Evolutionary conservation across 768 basidiomycete genomes (phyloP).

Genomic region (Serendipita sp.): DNA sequence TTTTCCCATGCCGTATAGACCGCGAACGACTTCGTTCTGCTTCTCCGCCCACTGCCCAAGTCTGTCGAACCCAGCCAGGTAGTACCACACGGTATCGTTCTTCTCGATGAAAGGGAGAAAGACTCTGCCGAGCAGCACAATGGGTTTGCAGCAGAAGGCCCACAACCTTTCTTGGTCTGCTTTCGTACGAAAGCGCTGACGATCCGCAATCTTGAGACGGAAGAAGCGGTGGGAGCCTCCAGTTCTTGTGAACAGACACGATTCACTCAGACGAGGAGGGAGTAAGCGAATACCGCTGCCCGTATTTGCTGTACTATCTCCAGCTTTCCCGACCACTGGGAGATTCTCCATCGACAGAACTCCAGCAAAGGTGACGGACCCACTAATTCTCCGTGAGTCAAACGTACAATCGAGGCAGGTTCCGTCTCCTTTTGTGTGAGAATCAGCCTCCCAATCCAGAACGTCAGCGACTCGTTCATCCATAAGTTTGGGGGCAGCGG

Average conservation of each 20-base stretch:
- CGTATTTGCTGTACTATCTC: too few species aligned
- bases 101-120: not conserved
- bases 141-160: not conserved
- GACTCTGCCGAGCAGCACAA: not conserved
- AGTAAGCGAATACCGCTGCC: not conserved
- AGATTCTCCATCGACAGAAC: not conserved
- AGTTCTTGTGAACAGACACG: not conserved
- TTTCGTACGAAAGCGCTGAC: not conserved
- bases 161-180: not conserved
- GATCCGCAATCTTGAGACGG: not conserved
- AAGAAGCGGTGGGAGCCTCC: not conserved
- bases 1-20: not conserved
- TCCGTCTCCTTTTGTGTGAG: not conserved
- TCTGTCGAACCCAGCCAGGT: not conserved
- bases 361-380: not conserved
- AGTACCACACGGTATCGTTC: not conserved
- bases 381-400: not conserved
- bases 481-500: not conserved
- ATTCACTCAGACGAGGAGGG: not conserved
- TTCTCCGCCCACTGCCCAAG: not conserved
- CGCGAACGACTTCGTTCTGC: not conserved
- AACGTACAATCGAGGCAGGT: not conserved
- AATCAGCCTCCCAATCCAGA: not conserved
- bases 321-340: not conserved
- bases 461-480: not conserved